Evolutionary conservation across 202 grass and related monocot species (phyloP), one percentile per base, ranked within the genome.

Genomic region (Eragrostis tef): DNA sequence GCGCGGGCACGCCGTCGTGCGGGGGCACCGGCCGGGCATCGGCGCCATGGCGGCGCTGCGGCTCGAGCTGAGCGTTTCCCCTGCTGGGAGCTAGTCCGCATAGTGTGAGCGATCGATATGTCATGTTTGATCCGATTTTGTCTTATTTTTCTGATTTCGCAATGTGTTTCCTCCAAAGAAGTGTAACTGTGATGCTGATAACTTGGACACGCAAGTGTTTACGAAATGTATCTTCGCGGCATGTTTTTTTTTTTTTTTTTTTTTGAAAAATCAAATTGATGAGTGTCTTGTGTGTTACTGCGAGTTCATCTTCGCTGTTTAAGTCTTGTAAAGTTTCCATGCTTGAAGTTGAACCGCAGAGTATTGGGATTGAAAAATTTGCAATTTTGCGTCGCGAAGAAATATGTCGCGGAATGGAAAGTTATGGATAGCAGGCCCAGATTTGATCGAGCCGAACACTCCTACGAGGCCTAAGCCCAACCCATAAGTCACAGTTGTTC

Each of bases 31-130:
- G 21, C 11, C 9, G 2, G 26, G 20, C 17, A 20, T 0, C 17
- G 57, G 36, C 20, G 58, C 4, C 60, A 26, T 48, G 57, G 43
- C 73, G 73, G 65, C 52, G 29, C 34, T 83, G 73, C 73, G 36
- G 16, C 79, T 89, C 46, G 79, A 86, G 61, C 52, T 89, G 22
- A 83, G 74, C 74, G 34, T 86, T 6, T 22, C 11, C 11, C 21
- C 50, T 64, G 50, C 16, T 14, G 73, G 24, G 42, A 69, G 6
- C 39, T 75, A 62, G 11, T 2, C 11, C 4, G 49, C 13, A 9
- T 50, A 21, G 17, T 22, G 73, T 44, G 57, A 77, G 34, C 4
- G 34, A 39, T 39, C 34, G 34, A 6, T 11, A 16, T 51, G 57
- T n/a, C 48, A 53, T n/a, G 41, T 19, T 17, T 16, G 25, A 14